Percentiles rank a stretch among this genome's conserved stretches.
Evolutionary conservation across 345 rosid species (phyloP).

Genomic region (Geranium brycei): DNA sequence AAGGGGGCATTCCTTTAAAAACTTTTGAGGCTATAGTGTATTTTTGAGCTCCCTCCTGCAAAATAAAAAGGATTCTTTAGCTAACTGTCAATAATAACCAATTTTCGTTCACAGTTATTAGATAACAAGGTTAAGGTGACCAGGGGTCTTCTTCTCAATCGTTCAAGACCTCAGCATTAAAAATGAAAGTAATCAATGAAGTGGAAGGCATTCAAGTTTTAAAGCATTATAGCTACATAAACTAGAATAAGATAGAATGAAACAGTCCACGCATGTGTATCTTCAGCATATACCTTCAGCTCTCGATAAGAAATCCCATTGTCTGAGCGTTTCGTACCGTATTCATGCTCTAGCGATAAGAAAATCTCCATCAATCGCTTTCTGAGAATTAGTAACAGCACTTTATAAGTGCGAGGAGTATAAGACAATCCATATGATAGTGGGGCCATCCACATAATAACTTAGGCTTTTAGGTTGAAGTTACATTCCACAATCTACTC

Average conservation of each 20-base stretch:
- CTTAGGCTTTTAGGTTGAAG: not conserved
- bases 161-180: not conserved
- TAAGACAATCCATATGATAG: too few species aligned
- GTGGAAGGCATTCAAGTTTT: too few species aligned
- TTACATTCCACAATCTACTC: not conserved
- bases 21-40: slow-evolving; percentile 29
- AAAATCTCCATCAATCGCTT: slow-evolving; percentile 49
- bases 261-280: not conserved
- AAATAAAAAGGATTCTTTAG: not conserved
- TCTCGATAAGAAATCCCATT: slow-evolving; percentile 44
- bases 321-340: slow-evolving; percentile 11
- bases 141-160: not conserved
- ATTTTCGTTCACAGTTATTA: not conserved
- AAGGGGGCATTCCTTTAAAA: slow-evolving; percentile 29
- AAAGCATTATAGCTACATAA: not conserved
- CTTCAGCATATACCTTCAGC: slow-evolving; percentile 43
- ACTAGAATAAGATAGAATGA: not conserved
- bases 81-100: not conserved
- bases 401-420: not conserved
- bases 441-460: not conserved
- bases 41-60: slow-evolving; percentile 50
- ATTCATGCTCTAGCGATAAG: slow-evolving; percentile 22
- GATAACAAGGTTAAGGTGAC: not conserved
- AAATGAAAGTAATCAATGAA: not conserved
- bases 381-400: slow-evolving; percentile 18